Conservation (phyloP, 2,329 filamentous ascomycete genomes). For the Neofusicoccum cordaticola region DNA sequence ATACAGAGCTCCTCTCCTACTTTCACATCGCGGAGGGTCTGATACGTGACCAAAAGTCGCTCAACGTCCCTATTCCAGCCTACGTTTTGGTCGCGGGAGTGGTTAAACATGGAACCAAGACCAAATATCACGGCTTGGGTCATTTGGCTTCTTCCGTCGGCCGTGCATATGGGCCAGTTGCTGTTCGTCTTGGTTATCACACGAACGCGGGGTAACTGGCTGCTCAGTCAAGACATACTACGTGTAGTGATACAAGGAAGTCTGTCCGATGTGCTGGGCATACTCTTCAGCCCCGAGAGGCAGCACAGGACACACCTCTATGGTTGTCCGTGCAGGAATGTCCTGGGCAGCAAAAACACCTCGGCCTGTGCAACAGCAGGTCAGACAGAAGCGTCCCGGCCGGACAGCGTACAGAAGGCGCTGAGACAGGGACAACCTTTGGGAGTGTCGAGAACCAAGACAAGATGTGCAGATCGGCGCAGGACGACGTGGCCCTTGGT, state of each 20-base stretch:
- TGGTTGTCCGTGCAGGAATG: slow-evolving; percentile 48
- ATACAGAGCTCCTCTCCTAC: slow-evolving; percentile 56
- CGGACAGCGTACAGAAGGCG: not conserved
- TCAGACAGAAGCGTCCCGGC: slow-evolving; percentile 4
- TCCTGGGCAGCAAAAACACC: slow-evolving; percentile 50
- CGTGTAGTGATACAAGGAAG: slow-evolving; percentile 55
- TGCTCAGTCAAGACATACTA: slow-evolving; percentile 43
- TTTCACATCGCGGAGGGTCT: slow-evolving; percentile 48
- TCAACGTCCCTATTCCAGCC: slow-evolving; percentile 53
- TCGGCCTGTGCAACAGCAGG: slow-evolving; percentile 40
- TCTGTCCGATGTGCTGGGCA: slow-evolving; percentile 48
- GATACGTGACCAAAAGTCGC: slow-evolving; percentile 48
- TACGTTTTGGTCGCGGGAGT: slow-evolving; percentile 55
- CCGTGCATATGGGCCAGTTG: slow-evolving; percentile 42
- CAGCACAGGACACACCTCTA: slow-evolving; percentile 54
- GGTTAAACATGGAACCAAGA: slow-evolving; percentile 59
- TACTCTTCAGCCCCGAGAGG: slow-evolving; percentile 50
- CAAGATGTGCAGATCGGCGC: slow-evolving; percentile 41
- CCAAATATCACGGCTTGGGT: slow-evolving; percentile 56
- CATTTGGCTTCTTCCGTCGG: slow-evolving; percentile 29
- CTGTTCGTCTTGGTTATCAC: slow-evolving; percentile 24
- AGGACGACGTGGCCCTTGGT: slow-evolving; percentile 30
- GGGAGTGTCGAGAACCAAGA: slow-evolving; percentile 48
- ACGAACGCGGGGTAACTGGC: not conserved
- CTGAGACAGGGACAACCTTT: slow-evolving; percentile 43